Evolutionary conservation across 1,284 basidiomycete species (phyloP).

Genomic region (Chalciporus sp.): DNA sequence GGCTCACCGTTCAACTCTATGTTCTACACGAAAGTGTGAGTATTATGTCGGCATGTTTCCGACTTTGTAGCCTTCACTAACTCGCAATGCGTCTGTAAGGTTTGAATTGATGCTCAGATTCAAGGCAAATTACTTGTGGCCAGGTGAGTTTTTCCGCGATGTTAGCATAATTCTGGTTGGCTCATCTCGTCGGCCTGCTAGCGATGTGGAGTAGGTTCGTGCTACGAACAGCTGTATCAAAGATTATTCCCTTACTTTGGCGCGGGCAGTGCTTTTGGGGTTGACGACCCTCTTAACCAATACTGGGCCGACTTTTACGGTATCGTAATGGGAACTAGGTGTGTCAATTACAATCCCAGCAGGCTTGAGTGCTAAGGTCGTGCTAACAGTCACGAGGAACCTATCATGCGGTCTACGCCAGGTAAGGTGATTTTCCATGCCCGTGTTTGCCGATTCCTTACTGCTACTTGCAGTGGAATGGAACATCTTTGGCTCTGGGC

Average conservation of each 20-base stretch:
- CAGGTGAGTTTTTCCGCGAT: background rate
- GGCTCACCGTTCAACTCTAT: slow-evolving; percentile 60
- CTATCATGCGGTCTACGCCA: slow-evolving; percentile 55
- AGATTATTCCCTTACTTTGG: slow-evolving; percentile 43
- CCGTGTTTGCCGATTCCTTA: background rate
- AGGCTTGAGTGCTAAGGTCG: background rate
- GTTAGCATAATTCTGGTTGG: background rate
- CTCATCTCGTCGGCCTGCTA: background rate
- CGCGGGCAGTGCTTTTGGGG: slow-evolving; percentile 55
- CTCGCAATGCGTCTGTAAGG: background rate
- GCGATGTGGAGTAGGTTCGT: slow-evolving; percentile 27
- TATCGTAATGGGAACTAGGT: slow-evolving; percentile 69
- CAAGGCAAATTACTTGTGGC: slow-evolving; percentile 1
- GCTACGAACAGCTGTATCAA: slow-evolving; percentile 23
- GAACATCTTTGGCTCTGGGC: background rate
- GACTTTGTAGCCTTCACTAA: background rate
- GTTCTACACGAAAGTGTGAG: background rate
- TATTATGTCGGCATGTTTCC: background rate
- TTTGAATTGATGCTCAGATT: background rate
- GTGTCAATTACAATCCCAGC: background rate
- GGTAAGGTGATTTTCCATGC: background rate
- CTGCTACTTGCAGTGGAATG: slow-evolving; percentile 5
- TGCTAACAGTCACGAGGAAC: slow-evolving; percentile 57
- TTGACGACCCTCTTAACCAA: slow-evolving; percentile 65
- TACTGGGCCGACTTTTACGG: slow-evolving; percentile 50